These are phyloP conservation scores for Stentor coeruleus DNA, from an alignment of 73 alveolate genomes.

Conservation along the genomic window DNA sequence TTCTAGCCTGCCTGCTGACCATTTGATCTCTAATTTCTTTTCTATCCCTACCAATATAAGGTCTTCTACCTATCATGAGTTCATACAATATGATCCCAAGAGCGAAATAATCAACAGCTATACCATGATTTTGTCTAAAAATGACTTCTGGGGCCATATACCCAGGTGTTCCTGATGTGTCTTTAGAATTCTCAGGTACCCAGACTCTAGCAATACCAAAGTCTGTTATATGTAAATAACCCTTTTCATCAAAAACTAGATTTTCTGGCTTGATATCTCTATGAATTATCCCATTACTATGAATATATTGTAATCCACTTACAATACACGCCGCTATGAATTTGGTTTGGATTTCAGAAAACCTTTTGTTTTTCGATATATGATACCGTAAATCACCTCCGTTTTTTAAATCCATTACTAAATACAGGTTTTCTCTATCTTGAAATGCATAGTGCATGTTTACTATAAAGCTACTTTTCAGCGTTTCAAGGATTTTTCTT, in stretches of 20 bases:
- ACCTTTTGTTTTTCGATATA: constrained; percentile 34
- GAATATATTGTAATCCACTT: constrained; percentile 45
- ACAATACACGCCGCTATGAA: constrained; percentile 49
- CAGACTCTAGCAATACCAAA: constrained; percentile 66
- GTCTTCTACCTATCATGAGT: constrained; percentile 72
- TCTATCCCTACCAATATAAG: constrained; percentile 76
- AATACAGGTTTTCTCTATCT: constrained; percentile 54
- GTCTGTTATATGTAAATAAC: constrained; percentile 63
- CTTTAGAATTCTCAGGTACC: constrained; percentile 59
- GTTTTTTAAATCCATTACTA: constrained; percentile 44
- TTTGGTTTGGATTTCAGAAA: constrained; percentile 49
- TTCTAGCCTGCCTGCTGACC: constrained; percentile 53
- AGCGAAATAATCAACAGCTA: constrained; percentile 59
- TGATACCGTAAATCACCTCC: constrained; percentile 67
- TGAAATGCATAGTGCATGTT: constrained; percentile 63
- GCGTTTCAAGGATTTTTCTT: constrained; percentile 67
- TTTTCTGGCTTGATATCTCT: constrained; percentile 96
- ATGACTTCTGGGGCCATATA: constrained; percentile 74
- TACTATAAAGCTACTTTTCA: constrained; percentile 71
- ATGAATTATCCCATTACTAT: constrained; percentile 69
- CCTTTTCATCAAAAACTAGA: constrained; percentile 63
- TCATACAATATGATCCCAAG: constrained; percentile 69
- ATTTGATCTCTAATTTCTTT: constrained; percentile 70
- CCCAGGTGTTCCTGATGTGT: constrained; percentile 87
- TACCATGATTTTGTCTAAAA: constrained; percentile 43